Percentiles rank a stretch among this genome's conserved stretches.
phyloP scores from a whole-genome alignment of 2,329 filamentous ascomycete genomes.

The Anisogramma anomala region DNA sequence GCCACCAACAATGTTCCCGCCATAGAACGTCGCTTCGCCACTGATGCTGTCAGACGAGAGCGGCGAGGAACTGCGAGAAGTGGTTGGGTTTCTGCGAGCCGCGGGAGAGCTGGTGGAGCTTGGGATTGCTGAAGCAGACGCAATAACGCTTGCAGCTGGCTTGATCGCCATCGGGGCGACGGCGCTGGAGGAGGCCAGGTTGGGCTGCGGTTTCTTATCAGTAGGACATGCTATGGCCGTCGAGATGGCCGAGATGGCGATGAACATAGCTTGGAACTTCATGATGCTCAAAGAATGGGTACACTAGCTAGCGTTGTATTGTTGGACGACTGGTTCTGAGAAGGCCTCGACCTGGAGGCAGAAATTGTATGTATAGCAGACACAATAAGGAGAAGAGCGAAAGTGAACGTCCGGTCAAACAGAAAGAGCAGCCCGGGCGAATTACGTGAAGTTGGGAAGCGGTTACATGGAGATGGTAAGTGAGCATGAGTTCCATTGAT shows the following conservation, averaged over 20 bases:
- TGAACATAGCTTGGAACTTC: slow-evolving; percentile 9
- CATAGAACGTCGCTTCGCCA: slow-evolving; percentile 40
- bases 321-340: no score
- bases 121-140: slow-evolving; percentile 1
- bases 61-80: background rate
- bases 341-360: no score
- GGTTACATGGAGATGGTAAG: no score
- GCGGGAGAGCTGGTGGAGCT: background rate
- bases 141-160: background rate
- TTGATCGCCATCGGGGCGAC: background rate
- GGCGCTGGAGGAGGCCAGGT: background rate
- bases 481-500: no score
- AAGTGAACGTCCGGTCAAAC: no score
- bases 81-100: background rate
- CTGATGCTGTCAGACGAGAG: slow-evolving; percentile 10
- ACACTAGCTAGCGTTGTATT: no score
- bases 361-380: no score
- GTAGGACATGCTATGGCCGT: slow-evolving; percentile 2
- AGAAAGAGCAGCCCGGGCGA: no score
- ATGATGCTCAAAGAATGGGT: background rate
- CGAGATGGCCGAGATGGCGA: slow-evolving; percentile 7
- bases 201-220: background rate
- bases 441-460: no score
- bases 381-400: no score
- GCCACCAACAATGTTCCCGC: slow-evolving; percentile 45